A percentile compares a stretch with the other conserved stretches of the same genome.
phyloP scores from a whole-genome alignment of 2,329 filamentous ascomycete genomes.

The Lasiodiplodia hormozganensis region DNA sequence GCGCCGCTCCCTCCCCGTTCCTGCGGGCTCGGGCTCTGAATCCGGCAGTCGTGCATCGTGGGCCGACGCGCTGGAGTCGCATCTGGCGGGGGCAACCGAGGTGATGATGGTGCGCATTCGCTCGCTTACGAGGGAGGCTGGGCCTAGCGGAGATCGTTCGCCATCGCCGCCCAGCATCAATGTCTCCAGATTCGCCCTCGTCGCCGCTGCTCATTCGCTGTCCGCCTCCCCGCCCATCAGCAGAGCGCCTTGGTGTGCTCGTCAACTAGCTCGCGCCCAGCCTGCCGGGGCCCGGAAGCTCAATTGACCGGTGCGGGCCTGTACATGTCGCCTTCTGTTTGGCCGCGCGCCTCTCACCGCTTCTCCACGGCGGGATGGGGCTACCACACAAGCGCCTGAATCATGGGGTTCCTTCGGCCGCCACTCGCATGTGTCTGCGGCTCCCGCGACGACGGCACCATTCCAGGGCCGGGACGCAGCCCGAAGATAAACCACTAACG shows the following conservation, averaged over 20 bases:
- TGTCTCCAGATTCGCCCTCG: not conserved
- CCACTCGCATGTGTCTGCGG: slow-evolving; percentile 10
- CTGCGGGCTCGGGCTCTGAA: not conserved
- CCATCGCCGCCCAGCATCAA: not conserved
- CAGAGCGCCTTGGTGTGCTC: slow-evolving; percentile 14
- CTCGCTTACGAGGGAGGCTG: slow-evolving; percentile 14
- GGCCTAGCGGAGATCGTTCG: slow-evolving; percentile 7
- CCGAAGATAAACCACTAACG: slow-evolving; percentile 28
- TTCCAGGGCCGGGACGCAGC: not conserved
- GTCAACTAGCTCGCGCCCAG: slow-evolving; percentile 15
- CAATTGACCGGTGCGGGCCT: slow-evolving; percentile 23
- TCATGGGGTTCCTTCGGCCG: slow-evolving; percentile 21
- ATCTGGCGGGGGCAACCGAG: not conserved
- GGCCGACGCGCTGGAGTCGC: slow-evolving; percentile 4
- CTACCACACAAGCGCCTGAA: slow-evolving; percentile 27
- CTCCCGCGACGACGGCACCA: slow-evolving; percentile 24
- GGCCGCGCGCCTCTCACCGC: slow-evolving; percentile 25
- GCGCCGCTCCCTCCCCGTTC: slow-evolving; percentile 4
- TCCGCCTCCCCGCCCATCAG: slow-evolving; percentile 7
- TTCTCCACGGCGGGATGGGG: slow-evolving; percentile 27
- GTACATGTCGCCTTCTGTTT: slow-evolving; percentile 19
- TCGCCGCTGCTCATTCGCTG: not conserved
- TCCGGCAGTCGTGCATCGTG: slow-evolving; percentile 13
- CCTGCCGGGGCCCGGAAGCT: slow-evolving; percentile 14
- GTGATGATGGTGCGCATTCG: slow-evolving; percentile 6